Conservation (phyloP, 805 yeast genomes). For the Metschnikowia kofuensis region DNA sequence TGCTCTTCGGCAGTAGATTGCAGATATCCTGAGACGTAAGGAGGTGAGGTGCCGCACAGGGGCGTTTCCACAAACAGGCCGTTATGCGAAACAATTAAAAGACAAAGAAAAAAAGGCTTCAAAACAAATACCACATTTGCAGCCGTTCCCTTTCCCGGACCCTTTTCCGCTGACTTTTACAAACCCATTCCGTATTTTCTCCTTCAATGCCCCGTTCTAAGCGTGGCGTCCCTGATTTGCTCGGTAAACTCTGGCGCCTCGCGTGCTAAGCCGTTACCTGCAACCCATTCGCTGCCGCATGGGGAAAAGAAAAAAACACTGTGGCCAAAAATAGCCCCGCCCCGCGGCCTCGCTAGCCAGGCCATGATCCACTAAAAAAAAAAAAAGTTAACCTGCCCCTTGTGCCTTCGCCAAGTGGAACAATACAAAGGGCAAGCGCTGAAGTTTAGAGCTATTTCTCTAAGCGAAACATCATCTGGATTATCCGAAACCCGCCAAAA, state of each 20-base stretch:
- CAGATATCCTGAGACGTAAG: background rate
- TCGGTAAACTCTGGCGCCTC: background rate
- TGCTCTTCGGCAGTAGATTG: background rate
- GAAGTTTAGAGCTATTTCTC: too few species aligned
- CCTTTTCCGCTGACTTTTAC: too few species aligned
- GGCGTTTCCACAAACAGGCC: background rate
- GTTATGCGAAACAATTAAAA: too few species aligned
- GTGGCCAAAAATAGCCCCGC: slow-evolving; percentile 5
- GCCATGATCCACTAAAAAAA: background rate
- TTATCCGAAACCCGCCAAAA: too few species aligned
- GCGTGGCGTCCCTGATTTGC: background rate
- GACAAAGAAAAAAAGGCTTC: too few species aligned
- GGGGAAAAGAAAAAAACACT: slow-evolving; percentile 5
- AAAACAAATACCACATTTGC: too few species aligned
- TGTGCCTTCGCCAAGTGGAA: background rate
- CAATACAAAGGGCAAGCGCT: too few species aligned
- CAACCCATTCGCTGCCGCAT: background rate
- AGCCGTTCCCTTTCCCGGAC: too few species aligned
- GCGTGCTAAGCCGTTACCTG: background rate
- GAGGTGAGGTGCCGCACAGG: background rate
- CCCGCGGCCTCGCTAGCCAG: background rate
- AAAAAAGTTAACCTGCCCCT: background rate
- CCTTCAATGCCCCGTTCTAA: too few species aligned
- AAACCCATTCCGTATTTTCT: too few species aligned
- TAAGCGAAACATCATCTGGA: too few species aligned